Evolutionary conservation across 495 filamentous ascomycete species (phyloP).

Genomic region (Aspergillus wentii): DNA sequence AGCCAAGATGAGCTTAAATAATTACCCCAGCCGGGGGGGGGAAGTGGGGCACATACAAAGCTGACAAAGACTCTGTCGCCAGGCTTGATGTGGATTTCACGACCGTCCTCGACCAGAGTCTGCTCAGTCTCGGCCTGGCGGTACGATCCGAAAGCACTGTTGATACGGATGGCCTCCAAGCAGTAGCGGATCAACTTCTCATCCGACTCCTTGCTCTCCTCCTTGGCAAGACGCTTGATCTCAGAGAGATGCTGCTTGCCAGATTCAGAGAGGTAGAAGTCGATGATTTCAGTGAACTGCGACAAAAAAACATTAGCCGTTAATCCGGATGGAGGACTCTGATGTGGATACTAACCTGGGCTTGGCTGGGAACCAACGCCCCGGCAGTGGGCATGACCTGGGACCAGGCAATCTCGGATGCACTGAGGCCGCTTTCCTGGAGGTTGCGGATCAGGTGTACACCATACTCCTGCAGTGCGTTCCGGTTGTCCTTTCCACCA

Average conservation of each 20-base stretch:
- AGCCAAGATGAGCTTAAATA: constrained; percentile 5
- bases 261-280: constrained; percentile 65
- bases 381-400: constrained; percentile 62
- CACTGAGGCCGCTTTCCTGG: constrained; percentile 57
- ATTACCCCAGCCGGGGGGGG: too few species aligned
- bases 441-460: constrained; percentile 64
- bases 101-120: constrained; percentile 47
- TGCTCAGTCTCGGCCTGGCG: constrained; percentile 40
- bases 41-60: constrained; percentile 28
- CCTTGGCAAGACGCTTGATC: constrained; percentile 51
- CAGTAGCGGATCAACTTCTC: constrained; percentile 45
- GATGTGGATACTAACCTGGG: too few species aligned
- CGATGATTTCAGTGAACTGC: constrained; percentile 68
- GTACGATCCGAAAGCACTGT: constrained; percentile 55
- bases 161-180: constrained; percentile 55
- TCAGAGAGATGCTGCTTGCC: constrained; percentile 52
- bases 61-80: constrained; percentile 51
- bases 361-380: constrained; percentile 64
- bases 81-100: constrained; percentile 42
- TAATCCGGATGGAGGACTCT: too few species aligned
- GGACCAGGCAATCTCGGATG: constrained; percentile 67
- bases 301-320: constrained; percentile 1
- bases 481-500: constrained; percentile 48
- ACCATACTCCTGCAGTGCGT: constrained; percentile 60
- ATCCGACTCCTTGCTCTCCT: constrained; percentile 41